phyloP scores from a whole-genome alignment of 2,329 filamentous ascomycete genomes.

The Cladosporium sp. region DNA sequence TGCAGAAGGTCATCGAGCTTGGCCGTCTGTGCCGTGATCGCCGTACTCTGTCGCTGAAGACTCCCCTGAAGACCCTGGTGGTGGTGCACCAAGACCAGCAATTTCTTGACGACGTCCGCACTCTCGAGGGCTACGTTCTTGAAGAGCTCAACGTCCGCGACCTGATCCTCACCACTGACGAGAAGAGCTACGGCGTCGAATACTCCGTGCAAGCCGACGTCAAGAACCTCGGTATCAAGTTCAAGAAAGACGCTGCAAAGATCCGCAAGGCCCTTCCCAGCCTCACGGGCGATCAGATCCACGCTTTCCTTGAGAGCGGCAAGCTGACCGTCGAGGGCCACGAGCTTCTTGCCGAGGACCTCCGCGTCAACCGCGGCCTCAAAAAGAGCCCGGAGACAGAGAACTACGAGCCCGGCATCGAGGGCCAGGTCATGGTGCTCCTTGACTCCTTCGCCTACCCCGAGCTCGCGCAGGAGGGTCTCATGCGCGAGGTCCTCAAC shows the following conservation, averaged over 20 bases:
- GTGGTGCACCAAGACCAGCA: conserved; percentile 78
- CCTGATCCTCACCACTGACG: conserved; percentile 75
- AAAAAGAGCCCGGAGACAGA: conserved; percentile 65
- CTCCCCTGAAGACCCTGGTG: conserved; percentile 79
- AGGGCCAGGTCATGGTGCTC: conserved; percentile 84
- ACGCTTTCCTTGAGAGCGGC: conserved; percentile 66
- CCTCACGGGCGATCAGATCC: conserved; percentile 73
- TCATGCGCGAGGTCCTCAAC: conserved; percentile 88
- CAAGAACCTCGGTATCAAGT: conserved; percentile 90
- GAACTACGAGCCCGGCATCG: conserved; percentile 78
- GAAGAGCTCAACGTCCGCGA: conserved; percentile 91
- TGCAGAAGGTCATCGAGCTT: conserved; percentile 95
- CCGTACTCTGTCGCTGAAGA: conserved; percentile 78
- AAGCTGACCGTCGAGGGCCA: conserved; percentile 82
- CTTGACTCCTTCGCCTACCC: conserved; percentile 78
- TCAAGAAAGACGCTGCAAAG: conserved; percentile 87
- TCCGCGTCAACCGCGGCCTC: conserved; percentile 74
- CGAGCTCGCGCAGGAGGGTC: conserved; percentile 78
- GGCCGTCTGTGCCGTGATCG: conserved; percentile 81
- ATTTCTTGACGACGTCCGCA: conserved; percentile 80
- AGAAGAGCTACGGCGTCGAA: conserved; percentile 84
- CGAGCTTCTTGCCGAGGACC: conserved; percentile 70
- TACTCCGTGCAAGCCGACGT: conserved; percentile 89
- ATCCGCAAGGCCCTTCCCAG: conserved; percentile 85
- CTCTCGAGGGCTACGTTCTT: conserved; percentile 77